Evolutionary conservation across 2,329 filamentous ascomycete genomes (phyloP).

Genomic region (Ophiognomonia clavigignenti-juglandacearum): DNA sequence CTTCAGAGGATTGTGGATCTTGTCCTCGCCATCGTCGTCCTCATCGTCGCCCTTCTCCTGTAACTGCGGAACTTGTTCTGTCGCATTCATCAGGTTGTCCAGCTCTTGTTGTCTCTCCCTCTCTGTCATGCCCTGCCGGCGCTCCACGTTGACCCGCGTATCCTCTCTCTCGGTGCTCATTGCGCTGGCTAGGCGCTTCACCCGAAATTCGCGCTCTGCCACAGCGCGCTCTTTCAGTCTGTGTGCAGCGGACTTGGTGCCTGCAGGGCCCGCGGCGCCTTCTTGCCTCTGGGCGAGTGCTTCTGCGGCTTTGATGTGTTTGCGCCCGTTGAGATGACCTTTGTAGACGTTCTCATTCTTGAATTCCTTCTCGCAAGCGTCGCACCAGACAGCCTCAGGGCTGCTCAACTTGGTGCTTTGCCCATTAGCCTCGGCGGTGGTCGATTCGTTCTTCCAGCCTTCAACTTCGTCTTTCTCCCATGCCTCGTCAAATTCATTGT

Average conservation of each 20-base stretch:
- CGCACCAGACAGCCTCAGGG: conserved; percentile 75
- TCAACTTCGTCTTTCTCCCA: conserved; percentile 78
- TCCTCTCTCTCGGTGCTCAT: conserved; percentile 87
- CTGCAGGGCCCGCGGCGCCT: conserved; percentile 24
- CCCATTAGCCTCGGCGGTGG: conserved; percentile 31
- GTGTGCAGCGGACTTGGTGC: conserved; percentile 16
- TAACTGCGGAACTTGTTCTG: conserved; percentile 41
- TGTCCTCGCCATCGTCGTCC: conserved; percentile 75
- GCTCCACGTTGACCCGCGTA: conserved; percentile 90
- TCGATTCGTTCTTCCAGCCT: conserved; percentile 66
- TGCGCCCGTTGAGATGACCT: conserved; percentile 82
- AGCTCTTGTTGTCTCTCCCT: conserved; percentile 91
- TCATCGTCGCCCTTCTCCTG: conserved; percentile 60
- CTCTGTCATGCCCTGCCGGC: conserved; percentile 96
- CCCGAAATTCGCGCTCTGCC: conserved; percentile 80
- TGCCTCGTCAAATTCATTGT: conserved; percentile 75
- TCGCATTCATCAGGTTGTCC: conserved; percentile 67
- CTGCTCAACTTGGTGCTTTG: conserved; percentile 28
- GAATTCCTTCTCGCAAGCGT: conserved; percentile 91
- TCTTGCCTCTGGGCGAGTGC: conserved; percentile 48
- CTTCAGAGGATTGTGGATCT: conserved; percentile 95
- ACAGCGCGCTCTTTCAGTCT: conserved; percentile 75
- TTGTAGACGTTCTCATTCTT: conserved; percentile 94
- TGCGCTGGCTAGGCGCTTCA: conserved; percentile 72
- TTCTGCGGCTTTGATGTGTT: conserved; percentile 82